Conservation (phyloP, 495 filamentous ascomycete genomes). For the Penicillium tannophilum region DNA sequence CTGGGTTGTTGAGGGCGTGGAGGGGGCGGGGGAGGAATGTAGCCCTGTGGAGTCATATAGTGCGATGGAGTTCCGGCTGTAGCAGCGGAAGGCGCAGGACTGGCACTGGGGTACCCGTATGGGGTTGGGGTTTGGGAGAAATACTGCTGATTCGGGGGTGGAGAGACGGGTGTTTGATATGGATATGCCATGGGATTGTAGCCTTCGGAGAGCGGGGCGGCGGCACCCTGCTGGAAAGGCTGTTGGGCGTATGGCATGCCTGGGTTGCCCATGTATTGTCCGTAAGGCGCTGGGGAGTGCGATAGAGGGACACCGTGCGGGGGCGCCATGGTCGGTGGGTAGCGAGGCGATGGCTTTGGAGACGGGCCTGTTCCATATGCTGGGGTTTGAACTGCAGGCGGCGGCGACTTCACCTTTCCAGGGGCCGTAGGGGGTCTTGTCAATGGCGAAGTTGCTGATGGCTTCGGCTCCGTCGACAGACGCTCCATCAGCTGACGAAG, state of each 20-base stretch:
- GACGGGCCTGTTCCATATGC: slow-evolving; percentile 40
- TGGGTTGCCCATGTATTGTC: slow-evolving; percentile 37
- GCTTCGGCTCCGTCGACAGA: slow-evolving; percentile 74
- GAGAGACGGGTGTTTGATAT: slow-evolving; percentile 49
- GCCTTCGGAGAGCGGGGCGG: slow-evolving; percentile 47
- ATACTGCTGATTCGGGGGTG: slow-evolving; percentile 47
- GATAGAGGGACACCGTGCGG: slow-evolving; percentile 36
- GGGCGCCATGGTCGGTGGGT: slow-evolving; percentile 43
- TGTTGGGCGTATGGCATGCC: slow-evolving; percentile 37
- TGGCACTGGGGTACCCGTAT: slow-evolving; percentile 39
- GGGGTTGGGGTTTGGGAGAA: slow-evolving; percentile 44
- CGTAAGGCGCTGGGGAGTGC: slow-evolving; percentile 47
- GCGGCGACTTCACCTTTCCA: slow-evolving; percentile 45
- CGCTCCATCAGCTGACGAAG: slow-evolving; percentile 91
- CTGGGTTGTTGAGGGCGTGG: slow-evolving; percentile 77
- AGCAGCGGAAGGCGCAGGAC: slow-evolving; percentile 35
- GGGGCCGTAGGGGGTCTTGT: slow-evolving; percentile 41
- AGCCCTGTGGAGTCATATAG: slow-evolving; percentile 69
- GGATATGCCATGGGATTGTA: slow-evolving; percentile 61
- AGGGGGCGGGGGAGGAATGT: slow-evolving; percentile 89
- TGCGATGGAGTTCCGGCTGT: slow-evolving; percentile 28
- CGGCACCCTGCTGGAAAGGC: slow-evolving; percentile 50
- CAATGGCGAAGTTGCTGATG: slow-evolving; percentile 44
- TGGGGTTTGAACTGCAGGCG: slow-evolving; percentile 43
- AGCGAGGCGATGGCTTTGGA: slow-evolving; percentile 49